Conservation (phyloP, 73 alveolate species). For the Uronychia setigera region DNA sequence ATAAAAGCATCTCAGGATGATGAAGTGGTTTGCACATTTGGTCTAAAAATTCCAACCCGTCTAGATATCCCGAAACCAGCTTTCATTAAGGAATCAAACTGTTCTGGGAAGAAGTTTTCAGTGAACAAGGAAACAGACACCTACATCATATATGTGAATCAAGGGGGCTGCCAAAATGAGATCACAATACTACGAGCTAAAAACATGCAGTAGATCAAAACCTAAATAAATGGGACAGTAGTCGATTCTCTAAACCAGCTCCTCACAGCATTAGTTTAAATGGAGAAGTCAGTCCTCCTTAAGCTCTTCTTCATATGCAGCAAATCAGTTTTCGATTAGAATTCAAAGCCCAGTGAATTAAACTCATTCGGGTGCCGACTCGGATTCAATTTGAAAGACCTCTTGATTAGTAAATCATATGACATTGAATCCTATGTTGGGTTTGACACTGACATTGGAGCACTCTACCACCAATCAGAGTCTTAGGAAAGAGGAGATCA, state of each 20-base stretch:
- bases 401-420: not conserved
- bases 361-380: not conserved
- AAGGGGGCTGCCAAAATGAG: not conserved
- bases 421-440: not conserved
- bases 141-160: not conserved
- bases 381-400: not conserved
- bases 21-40: not conserved
- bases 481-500: too few relatives aligned
- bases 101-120: not conserved
- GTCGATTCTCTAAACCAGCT: not conserved
- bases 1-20: not conserved
- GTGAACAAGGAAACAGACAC: not conserved
- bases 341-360: not conserved
- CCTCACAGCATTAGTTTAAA: not conserved
- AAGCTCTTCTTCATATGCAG: not conserved
- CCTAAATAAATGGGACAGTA: not conserved
- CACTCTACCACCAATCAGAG: too few relatives aligned
- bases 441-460: conserved; percentile 10
- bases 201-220: not conserved
- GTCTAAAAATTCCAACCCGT: not conserved
- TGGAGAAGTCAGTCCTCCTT: not conserved
- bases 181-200: not conserved
- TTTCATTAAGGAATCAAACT: not conserved
- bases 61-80: not conserved
- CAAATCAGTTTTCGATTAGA: too few relatives aligned